phyloP scores from a whole-genome alignment of 805 yeast species.

The Starmerella scarabaei region DNA sequence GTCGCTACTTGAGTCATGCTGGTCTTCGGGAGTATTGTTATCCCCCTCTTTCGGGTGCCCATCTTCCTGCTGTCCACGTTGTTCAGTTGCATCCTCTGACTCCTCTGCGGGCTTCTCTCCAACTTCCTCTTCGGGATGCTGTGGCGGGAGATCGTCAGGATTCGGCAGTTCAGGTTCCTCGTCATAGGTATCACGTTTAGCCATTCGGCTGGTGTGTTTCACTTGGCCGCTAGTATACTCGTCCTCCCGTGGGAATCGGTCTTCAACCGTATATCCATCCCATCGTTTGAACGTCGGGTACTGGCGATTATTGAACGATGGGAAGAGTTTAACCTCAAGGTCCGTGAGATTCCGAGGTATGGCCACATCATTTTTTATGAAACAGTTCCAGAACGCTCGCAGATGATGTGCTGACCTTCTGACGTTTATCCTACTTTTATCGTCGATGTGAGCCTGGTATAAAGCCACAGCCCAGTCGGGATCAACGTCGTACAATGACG shows the following conservation, averaged over 20 bases:
- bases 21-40: background rate
- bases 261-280: background rate
- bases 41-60: background rate
- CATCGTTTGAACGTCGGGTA: background rate
- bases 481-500: background rate
- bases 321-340: background rate
- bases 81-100: background rate
- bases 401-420: background rate
- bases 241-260: background rate
- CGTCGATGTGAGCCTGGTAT: background rate
- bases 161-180: background rate
- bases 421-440: background rate
- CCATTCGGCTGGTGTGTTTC: background rate
- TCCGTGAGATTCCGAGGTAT: background rate
- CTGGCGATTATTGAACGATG: background rate
- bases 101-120: background rate
- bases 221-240: background rate
- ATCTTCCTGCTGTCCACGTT: background rate
- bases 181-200: background rate
- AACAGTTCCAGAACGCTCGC: background rate
- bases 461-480: background rate
- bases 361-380: background rate
- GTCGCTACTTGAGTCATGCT: no score
- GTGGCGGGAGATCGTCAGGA: background rate
- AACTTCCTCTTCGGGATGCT: background rate